These are phyloP conservation scores for Lepraria neglecta DNA, from an alignment of 495 filamentous ascomycete species.

Conservation along the genomic window DNA sequence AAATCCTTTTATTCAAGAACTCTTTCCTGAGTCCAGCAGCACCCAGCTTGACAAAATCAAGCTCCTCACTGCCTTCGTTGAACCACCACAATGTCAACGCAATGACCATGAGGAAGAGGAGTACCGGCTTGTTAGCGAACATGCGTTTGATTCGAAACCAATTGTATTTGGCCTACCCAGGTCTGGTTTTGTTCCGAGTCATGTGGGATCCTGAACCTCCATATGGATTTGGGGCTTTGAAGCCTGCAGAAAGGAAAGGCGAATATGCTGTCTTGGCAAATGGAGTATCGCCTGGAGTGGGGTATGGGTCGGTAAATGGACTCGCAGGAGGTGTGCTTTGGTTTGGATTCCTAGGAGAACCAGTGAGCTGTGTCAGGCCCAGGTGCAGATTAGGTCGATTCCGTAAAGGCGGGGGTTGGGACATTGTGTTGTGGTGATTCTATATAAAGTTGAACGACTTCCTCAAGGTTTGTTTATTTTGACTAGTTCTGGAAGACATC, in stretches of 20 bases:
- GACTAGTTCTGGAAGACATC: neutral
- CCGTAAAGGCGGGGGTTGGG: slow-evolving; percentile 25
- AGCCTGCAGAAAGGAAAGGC: slow-evolving; percentile 27
- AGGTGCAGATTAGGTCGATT: slow-evolving; percentile 29
- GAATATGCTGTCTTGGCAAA: slow-evolving; percentile 28
- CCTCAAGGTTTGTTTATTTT: neutral
- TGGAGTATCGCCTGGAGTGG: slow-evolving; percentile 23
- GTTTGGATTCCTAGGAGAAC: slow-evolving; percentile 24
- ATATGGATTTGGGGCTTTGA: slow-evolving; percentile 24
- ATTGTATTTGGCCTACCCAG: slow-evolving; percentile 14
- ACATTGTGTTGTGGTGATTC: slow-evolving; percentile 13
- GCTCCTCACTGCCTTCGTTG: slow-evolving; percentile 26
- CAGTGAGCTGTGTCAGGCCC: slow-evolving; percentile 21
- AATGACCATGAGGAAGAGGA: slow-evolving; percentile 24
- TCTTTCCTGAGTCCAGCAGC: slow-evolving; percentile 26
- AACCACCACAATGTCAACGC: slow-evolving; percentile 28
- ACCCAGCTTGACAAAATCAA: slow-evolving; percentile 22
- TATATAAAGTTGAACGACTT: neutral
- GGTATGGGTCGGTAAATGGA: slow-evolving; percentile 20
- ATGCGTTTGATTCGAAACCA: slow-evolving; percentile 19
- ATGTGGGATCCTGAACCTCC: slow-evolving; percentile 17
- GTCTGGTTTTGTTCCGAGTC: slow-evolving; percentile 11
- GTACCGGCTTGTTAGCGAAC: slow-evolving; percentile 22
- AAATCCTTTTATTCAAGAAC: slow-evolving; percentile 27
- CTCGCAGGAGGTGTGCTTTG: slow-evolving; percentile 18